phyloP scores from a whole-genome alignment of 1,284 basidiomycete species.

The Boletus mariae region DNA sequence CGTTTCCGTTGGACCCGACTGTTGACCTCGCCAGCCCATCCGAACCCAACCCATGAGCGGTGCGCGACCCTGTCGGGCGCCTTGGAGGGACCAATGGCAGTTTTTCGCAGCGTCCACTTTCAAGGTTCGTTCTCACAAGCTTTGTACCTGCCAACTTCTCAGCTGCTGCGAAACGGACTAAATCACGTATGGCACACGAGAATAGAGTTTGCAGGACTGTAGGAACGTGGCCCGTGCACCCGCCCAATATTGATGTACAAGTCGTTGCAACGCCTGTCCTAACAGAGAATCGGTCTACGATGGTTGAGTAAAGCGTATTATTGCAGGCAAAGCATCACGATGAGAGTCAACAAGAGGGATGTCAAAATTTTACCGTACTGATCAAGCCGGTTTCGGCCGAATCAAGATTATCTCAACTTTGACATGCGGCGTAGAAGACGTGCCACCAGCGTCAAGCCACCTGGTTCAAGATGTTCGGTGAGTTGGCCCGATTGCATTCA shows the following conservation, averaged over 20 bases:
- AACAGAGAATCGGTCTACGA: too few species aligned
- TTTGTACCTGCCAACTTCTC: background rate
- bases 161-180: constrained; percentile 3
- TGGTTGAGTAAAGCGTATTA: too few species aligned
- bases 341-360: too few species aligned
- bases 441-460: too few species aligned
- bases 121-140: background rate
- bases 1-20: background rate
- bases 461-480: background rate
- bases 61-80: background rate
- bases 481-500: background rate
- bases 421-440: too few species aligned
- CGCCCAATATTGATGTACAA: background rate
- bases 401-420: too few species aligned
- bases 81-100: constrained; percentile 10
- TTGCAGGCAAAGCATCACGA: too few species aligned
- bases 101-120: background rate
- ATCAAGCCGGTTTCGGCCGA: too few species aligned
- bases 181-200: background rate
- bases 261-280: too few species aligned
- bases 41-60: background rate
- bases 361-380: too few species aligned
- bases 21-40: background rate
- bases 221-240: background rate
- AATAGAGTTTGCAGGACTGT: background rate